Evolutionary conservation across 1,139 yeast genomes (phyloP), one percentile per base, ranked within the genome.

Genomic region (Taphrina wiesneri): DNA sequence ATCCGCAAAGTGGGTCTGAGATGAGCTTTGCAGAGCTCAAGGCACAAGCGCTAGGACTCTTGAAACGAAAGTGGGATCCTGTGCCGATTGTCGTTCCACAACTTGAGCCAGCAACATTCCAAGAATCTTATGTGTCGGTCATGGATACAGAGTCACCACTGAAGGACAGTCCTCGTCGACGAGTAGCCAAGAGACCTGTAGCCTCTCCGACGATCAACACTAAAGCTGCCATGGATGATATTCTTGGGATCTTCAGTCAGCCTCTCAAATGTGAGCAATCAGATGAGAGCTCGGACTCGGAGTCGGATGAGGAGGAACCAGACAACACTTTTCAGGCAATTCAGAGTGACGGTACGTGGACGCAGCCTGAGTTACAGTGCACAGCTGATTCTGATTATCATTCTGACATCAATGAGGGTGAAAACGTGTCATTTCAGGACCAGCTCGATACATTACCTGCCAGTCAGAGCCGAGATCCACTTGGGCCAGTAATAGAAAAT

Each of bases 151-250:
- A 53, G 19, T 30, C 52, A n/a, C 65, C 65, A 19, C 21, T 62
- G 28, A 52, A 53, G 26, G 52, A 51, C 9, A 43, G 51, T 25
- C 51, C 47, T 5, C 19, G 19, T 21, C 51, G 65, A 25, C n/a
- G 11, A 17, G 54, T 26, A 17, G 30, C 21, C 25, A 41, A 41
- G 17, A 26, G 47, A n/a, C 56, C 52, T 34, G 57, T 74, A 15
- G 74, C 77, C n/a, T 77, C 80, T 0, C 96, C 96, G 0, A 90
- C 97, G 0, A 82, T 88, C 71, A 90, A 82, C 74, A 87, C 97
- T 0, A 85, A 85, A 68, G 85, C 86, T 72, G 96, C 96, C 0
- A 83, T 86, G 66, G 84, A 85, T 64, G 97, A 90, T 71, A 86
- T 91, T 0, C 80, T 84, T 68, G 82, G 83, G 25, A 88, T 91